These are phyloP conservation scores for Backusella psychrophila DNA, from an alignment of 192 early-diverging fungal genomes.

Conservation along the genomic window DNA sequence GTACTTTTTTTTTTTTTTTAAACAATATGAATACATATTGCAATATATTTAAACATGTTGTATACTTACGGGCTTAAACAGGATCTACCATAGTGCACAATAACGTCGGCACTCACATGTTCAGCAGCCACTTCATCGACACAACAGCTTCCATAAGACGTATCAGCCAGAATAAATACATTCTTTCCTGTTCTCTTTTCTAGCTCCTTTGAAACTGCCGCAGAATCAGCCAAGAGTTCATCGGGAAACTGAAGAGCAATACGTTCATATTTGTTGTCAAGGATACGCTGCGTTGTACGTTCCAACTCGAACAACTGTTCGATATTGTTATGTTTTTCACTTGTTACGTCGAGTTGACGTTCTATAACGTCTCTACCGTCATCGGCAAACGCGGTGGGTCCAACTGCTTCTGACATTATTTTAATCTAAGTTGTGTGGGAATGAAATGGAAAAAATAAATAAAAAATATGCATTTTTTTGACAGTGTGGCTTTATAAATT, in stretches of 20 bases:
- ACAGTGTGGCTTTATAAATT: not conserved
- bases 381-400: slow-evolving; percentile 62
- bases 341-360: slow-evolving; percentile 42
- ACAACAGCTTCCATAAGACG: slow-evolving; percentile 97
- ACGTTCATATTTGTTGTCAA: slow-evolving; percentile 43
- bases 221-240: slow-evolving; percentile 70
- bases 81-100: slow-evolving; percentile 94
- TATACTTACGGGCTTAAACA: slow-evolving; percentile 77
- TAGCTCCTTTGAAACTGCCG: slow-evolving; percentile 57
- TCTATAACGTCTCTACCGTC: slow-evolving; percentile 68
- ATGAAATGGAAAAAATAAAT: not conserved
- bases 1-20: slow-evolving; percentile 41
- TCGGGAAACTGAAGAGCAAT: slow-evolving; percentile 96
- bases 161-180: slow-evolving; percentile 89
- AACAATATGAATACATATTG: not conserved
- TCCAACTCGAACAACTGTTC: slow-evolving; percentile 60
- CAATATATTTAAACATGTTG: not conserved
- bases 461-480: not conserved
- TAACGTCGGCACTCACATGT: slow-evolving; percentile 81
- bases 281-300: slow-evolving; percentile 55
- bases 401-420: slow-evolving; percentile 24
- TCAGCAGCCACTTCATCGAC: slow-evolving; percentile 96
- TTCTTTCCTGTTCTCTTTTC: slow-evolving; percentile 41
- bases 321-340: slow-evolving; percentile 39
- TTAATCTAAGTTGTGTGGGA: not conserved